These are phyloP conservation scores for Cynara cardunculus DNA, from an alignment of 129 eudicot genomes.

Conservation along the genomic window DNA sequence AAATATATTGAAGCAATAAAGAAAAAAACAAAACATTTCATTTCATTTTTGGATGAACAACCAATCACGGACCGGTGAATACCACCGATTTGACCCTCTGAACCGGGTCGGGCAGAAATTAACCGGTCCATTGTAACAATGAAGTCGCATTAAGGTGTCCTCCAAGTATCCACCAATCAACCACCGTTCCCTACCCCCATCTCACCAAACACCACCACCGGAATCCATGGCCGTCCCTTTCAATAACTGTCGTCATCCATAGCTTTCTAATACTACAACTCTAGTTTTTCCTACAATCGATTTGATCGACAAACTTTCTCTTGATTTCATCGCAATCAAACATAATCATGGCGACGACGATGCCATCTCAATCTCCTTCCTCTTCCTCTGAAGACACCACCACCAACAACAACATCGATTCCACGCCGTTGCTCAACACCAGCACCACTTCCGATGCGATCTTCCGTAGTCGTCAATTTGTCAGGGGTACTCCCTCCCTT, in stretches of 20 bases:
- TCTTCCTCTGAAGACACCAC: conserved; percentile 27
- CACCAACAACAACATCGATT: conserved; percentile 32
- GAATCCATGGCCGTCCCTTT: conserved; percentile 5
- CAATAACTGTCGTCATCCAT: conserved; percentile 14
- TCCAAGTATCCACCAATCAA: not conserved
- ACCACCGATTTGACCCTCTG: not conserved
- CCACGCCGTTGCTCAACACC: conserved; percentile 45
- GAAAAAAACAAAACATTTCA: too few species aligned
- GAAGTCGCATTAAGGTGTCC: not conserved
- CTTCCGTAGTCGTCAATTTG: conserved; percentile 28
- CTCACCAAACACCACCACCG: conserved; percentile 1
- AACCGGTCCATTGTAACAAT: not conserved
- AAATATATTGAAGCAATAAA: too few species aligned
- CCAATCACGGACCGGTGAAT: not conserved
- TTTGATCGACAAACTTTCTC: not conserved
- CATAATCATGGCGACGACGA: conserved; percentile 23
- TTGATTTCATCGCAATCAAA: conserved; percentile 7
- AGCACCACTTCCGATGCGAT: conserved; percentile 23
- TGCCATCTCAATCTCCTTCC: conserved; percentile 25
- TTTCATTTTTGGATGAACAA: not conserved
- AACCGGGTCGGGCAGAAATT: not conserved
- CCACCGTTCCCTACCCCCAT: conserved; percentile 5
- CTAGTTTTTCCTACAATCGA: not conserved
- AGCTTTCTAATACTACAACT: conserved; percentile 5
- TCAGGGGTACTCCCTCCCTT: conserved; percentile 48